phyloP scores from a whole-genome alignment of 2,329 filamentous ascomycete species.

The Daldinia sp. region DNA sequence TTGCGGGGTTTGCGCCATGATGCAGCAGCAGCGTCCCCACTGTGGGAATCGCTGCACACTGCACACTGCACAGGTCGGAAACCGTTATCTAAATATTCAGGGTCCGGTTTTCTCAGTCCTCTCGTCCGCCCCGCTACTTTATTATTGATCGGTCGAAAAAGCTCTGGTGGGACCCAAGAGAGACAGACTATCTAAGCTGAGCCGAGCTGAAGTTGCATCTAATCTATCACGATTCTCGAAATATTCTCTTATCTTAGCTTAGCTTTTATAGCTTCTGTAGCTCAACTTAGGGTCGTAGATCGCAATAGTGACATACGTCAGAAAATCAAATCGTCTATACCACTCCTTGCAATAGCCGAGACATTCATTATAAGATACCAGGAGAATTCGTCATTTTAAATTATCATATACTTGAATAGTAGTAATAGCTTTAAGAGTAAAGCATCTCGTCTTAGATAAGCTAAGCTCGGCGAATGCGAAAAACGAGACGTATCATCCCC shows the following conservation, averaged over 20 bases:
- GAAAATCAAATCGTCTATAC: not conserved
- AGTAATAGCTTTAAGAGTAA: not conserved
- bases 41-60: conserved; percentile 15
- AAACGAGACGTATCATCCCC: not conserved
- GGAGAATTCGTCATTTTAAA: not conserved
- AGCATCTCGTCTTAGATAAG: conserved; percentile 1
- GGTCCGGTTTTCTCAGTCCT: not conserved
- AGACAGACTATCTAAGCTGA: not conserved
- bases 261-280: not conserved
- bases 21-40: conserved; percentile 25
- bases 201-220: not conserved
- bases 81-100: not conserved
- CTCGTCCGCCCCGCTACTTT: not conserved
- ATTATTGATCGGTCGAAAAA: not conserved
- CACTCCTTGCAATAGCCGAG: not conserved
- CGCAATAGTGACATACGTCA: not conserved
- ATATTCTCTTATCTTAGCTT: not conserved
- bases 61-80: too few species aligned
- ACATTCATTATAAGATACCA: not conserved
- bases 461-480: not conserved
- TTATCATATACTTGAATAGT: not conserved
- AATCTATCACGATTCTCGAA: not conserved
- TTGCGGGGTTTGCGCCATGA: conserved; percentile 16
- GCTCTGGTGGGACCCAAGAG: not conserved
- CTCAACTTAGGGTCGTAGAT: not conserved